phyloP scores from a whole-genome alignment of 2,329 filamentous ascomycete species.

The Colletotrichum sp. region DNA sequence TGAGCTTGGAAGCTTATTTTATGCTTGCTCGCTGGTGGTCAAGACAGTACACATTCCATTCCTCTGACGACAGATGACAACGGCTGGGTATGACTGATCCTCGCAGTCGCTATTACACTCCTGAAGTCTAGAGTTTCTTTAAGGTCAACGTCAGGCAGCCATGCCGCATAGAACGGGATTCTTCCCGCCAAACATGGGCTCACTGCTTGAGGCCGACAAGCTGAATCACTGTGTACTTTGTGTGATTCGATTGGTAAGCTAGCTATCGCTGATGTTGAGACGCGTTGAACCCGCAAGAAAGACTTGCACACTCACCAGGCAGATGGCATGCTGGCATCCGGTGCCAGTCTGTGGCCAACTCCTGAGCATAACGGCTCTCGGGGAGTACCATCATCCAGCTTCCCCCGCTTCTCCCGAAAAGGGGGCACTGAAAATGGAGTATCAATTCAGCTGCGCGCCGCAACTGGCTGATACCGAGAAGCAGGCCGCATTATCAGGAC shows the following conservation, averaged over 20 bases:
- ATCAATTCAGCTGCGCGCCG: conserved; percentile 18
- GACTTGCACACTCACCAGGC: not conserved
- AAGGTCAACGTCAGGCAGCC: not conserved
- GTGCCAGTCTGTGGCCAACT: not conserved
- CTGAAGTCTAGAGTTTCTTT: not conserved
- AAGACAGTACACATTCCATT: not conserved
- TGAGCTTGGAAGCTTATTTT: not conserved
- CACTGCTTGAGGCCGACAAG: not conserved
- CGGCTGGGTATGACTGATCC: not conserved
- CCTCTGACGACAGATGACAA: not conserved
- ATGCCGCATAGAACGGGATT: not conserved
- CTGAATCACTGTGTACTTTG: not conserved
- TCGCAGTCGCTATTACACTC: not conserved
- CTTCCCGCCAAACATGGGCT: not conserved
- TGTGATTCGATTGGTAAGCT: not conserved
- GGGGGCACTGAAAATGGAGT: not conserved
- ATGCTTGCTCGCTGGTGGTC: not conserved
- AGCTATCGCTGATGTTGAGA: not conserved
- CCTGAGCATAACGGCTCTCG: not conserved
- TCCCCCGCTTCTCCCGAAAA: conserved; percentile 3
- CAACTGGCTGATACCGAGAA: conserved; percentile 18
- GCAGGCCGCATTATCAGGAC: not conserved
- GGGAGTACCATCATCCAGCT: not conserved
- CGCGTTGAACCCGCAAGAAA: not conserved
- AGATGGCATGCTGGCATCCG: not conserved